Conservation (phyloP, 2,329 filamentous ascomycete genomes). For the Coniella lustricola region DNA sequence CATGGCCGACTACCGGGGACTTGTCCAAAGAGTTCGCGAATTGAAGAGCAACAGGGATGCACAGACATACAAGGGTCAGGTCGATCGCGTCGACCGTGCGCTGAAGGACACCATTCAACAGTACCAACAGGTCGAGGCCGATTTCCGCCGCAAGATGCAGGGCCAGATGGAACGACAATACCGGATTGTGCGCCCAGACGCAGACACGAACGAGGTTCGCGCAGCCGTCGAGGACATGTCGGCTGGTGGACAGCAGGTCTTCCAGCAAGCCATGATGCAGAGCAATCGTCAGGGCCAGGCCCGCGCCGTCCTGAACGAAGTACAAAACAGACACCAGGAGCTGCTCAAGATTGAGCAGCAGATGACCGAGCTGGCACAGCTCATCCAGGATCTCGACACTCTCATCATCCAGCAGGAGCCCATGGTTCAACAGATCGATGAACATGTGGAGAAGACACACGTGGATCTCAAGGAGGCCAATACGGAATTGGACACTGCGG, state of each 20-base stretch:
- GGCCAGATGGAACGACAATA: slow-evolving; percentile 86
- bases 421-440: slow-evolving; percentile 72
- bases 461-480: slow-evolving; percentile 82
- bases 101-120: slow-evolving; percentile 74
- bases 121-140: slow-evolving; percentile 73
- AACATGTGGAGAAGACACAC: slow-evolving; percentile 78
- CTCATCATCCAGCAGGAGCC: slow-evolving; percentile 82
- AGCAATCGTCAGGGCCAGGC: slow-evolving; percentile 77
- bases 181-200: slow-evolving; percentile 78
- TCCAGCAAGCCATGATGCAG: slow-evolving; percentile 78
- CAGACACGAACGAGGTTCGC: slow-evolving; percentile 68
- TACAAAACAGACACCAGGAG: slow-evolving; percentile 75
- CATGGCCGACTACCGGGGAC: slow-evolving; percentile 72
- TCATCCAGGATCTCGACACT: slow-evolving; percentile 86
- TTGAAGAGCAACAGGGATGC: slow-evolving; percentile 79
- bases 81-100: slow-evolving; percentile 71
- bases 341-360: slow-evolving; percentile 89
- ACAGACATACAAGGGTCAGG: slow-evolving; percentile 69
- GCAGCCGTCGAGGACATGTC: slow-evolving; percentile 67
- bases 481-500: slow-evolving; percentile 72
- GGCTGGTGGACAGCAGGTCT: slow-evolving; percentile 70
- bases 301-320: slow-evolving; percentile 69
- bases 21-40: slow-evolving; percentile 71
- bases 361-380: slow-evolving; percentile 76
- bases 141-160: slow-evolving; percentile 72